Conservation (phyloP, 176 grass and related monocot genomes). For the Alloteropsis semialata region DNA sequence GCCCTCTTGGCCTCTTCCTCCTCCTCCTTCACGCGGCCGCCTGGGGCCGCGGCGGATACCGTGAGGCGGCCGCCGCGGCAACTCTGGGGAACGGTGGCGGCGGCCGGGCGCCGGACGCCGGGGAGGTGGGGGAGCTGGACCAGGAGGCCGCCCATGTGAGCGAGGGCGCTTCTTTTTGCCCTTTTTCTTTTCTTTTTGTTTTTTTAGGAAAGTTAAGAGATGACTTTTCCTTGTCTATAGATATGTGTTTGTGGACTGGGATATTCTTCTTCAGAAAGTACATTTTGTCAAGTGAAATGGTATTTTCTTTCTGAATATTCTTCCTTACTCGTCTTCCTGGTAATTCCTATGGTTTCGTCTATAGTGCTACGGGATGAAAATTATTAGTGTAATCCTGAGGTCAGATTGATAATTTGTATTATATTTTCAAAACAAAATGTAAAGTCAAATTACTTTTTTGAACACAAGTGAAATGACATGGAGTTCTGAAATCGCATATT, state of each 20-base stretch:
- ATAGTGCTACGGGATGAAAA: neutral
- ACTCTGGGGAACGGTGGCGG: neutral
- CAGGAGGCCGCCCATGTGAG: constrained; percentile 33
- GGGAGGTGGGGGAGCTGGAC: constrained; percentile 33
- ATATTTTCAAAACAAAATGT: neutral
- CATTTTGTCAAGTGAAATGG: neutral
- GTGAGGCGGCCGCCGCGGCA: constrained; percentile 6
- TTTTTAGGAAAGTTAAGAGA: neutral
- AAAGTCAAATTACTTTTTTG: neutral
- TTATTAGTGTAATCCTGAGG: neutral
- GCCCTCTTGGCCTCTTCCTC: constrained; percentile 39
- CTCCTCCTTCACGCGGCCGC: constrained; percentile 39
- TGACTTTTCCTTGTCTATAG: neutral
- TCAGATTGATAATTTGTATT: neutral
- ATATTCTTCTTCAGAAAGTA: constrained; percentile 5
- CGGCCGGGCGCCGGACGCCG: constrained; percentile 8
- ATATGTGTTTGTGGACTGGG: neutral
- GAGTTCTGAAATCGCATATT: neutral
- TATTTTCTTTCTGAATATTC: neutral
- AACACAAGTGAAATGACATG: neutral
- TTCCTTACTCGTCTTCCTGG: neutral
- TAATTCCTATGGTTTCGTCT: neutral
- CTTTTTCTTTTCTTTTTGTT: neutral
- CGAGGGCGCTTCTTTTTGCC: neutral
- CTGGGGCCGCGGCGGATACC: constrained; percentile 12